Conservation (phyloP, 495 filamentous ascomycete species). For the Barbatosphaeria neglecta region DNA sequence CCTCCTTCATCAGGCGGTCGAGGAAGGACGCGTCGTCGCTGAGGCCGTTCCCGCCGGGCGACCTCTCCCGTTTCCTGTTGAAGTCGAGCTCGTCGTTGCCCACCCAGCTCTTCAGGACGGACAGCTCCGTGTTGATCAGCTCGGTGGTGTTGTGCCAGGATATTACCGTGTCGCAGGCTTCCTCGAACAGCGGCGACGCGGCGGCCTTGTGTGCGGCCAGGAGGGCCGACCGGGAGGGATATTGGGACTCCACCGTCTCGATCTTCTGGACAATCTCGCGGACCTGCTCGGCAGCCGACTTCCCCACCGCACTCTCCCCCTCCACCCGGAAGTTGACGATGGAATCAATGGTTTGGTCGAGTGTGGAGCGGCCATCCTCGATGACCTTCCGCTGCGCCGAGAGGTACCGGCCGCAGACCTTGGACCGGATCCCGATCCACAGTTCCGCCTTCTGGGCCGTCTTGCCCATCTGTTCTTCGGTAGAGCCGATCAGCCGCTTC, state of each 20-base stretch:
- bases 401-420: slow-evolving; percentile 69
- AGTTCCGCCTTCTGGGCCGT: slow-evolving; percentile 67
- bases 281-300: slow-evolving; percentile 74
- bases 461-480: slow-evolving; percentile 60
- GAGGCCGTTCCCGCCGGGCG: slow-evolving; percentile 50
- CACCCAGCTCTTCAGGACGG: slow-evolving; percentile 86
- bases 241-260: slow-evolving; percentile 73
- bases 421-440: slow-evolving; percentile 79
- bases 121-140: slow-evolving; percentile 89
- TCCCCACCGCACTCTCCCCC: slow-evolving; percentile 83
- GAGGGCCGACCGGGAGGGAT: slow-evolving; percentile 66
- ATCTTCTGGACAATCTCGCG: slow-evolving; percentile 80
- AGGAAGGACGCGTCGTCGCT: slow-evolving; percentile 85
- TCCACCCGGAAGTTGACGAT: slow-evolving; percentile 90
- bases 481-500: slow-evolving; percentile 75
- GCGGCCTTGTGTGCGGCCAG: slow-evolving; percentile 58
- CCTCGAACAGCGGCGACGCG: slow-evolving; percentile 59
- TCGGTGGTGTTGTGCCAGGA: slow-evolving; percentile 98
- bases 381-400: slow-evolving; percentile 72
- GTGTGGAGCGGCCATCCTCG: slow-evolving; percentile 59
- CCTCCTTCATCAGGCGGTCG: slow-evolving; percentile 96
- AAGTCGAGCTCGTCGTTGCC: slow-evolving; percentile 94
- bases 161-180: slow-evolving; percentile 76
- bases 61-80: slow-evolving; percentile 46
- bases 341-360: slow-evolving; percentile 66